These are phyloP conservation scores for Alternaria tenuissima DNA, from an alignment of 2,329 filamentous ascomycete genomes.

Conservation along the genomic window DNA sequence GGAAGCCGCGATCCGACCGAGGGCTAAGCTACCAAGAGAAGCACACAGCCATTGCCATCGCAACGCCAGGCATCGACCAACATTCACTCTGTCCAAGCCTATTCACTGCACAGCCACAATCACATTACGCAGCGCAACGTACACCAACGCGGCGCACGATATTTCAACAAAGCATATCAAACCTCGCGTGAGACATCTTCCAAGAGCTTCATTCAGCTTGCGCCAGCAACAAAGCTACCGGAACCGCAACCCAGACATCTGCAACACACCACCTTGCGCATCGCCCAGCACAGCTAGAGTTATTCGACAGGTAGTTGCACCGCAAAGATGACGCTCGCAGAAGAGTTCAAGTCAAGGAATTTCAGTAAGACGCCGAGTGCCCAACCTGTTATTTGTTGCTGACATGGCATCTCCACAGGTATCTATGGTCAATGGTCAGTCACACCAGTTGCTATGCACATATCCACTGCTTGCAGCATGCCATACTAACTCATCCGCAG, in stretches of 20 bases:
- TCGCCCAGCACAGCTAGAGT: background rate
- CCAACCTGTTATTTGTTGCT: constrained; percentile 33
- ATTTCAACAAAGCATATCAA: constrained; percentile 15
- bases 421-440: constrained; percentile 75
- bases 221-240: constrained; percentile 31
- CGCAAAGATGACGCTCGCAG: constrained; percentile 64
- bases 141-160: constrained; percentile 23
- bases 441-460: constrained; percentile 3
- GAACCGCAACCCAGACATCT: constrained; percentile 13
- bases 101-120: constrained; percentile 41
- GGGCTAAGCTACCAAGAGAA: constrained; percentile 23
- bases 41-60: constrained; percentile 17
- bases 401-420: constrained; percentile 56
- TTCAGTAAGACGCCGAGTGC: constrained; percentile 63
- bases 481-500: constrained; percentile 43
- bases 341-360: constrained; percentile 71
- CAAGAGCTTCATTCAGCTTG: constrained; percentile 37
- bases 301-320: constrained; percentile 1
- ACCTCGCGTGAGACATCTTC: constrained; percentile 28
- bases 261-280: constrained; percentile 16
- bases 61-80: constrained; percentile 35
- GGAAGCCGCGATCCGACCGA: constrained; percentile 37
- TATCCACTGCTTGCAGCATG: background rate
- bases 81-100: constrained; percentile 10
- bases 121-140: constrained; percentile 41